A percentile compares a stretch with the other conserved stretches of the same genome.
Evolutionary conservation across 371 early-diverging fungal genomes (phyloP).

Genomic region (Cokeromyces recurvatus): DNA sequence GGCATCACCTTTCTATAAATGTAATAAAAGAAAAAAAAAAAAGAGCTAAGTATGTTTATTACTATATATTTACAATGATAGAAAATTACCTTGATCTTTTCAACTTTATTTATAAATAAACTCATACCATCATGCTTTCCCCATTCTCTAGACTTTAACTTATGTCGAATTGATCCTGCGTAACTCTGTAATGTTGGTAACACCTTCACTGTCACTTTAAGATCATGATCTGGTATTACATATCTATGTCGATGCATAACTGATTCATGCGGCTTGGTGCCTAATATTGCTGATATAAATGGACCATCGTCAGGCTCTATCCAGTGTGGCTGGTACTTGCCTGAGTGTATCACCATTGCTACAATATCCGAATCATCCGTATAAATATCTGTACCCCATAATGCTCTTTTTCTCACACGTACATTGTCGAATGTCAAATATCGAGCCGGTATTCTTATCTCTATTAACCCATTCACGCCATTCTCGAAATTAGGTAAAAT

Average conservation of each 20-base stretch:
- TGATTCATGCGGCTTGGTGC: no score
- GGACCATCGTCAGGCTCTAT: slow-evolving; percentile 26
- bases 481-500: slow-evolving; percentile 49
- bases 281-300: slow-evolving; percentile 25
- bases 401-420: slow-evolving; percentile 52
- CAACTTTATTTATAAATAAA: slow-evolving; percentile 63
- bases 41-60: not conserved
- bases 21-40: not conserved
- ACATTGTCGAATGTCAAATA: slow-evolving; percentile 53
- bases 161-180: slow-evolving; percentile 58
- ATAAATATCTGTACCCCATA: slow-evolving; percentile 89
- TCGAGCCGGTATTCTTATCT: slow-evolving; percentile 52
- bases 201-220: slow-evolving; percentile 70
- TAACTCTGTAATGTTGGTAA: slow-evolving; percentile 69
- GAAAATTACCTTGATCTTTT: slow-evolving; percentile 27
- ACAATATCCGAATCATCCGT: slow-evolving; percentile 88
- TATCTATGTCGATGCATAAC: slow-evolving; percentile 1
- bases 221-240: slow-evolving; percentile 45
- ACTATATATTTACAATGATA: not conserved
- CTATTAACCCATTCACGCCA: slow-evolving; percentile 48
- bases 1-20: slow-evolving; percentile 28
- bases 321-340: slow-evolving; percentile 28
- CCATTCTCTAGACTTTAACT: slow-evolving; percentile 70
- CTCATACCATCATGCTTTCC: slow-evolving; percentile 75
- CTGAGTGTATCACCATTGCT: slow-evolving; percentile 51